Base-by-base conservation (phyloP, 768 basidiomycete genomes). In the Lactarius hatsudake region DNA sequence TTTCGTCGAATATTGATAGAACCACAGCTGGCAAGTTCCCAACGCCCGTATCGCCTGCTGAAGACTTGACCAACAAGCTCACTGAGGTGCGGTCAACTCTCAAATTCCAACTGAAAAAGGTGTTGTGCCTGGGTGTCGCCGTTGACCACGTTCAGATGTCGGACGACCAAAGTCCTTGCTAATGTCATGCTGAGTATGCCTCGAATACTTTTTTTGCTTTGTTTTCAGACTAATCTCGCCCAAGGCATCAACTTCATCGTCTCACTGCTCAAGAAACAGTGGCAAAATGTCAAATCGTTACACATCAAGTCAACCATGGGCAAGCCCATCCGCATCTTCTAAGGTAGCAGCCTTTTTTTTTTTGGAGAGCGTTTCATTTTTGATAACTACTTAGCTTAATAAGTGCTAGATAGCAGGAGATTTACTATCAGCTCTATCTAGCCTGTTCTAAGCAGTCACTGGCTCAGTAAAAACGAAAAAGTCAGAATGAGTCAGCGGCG, bases 81-180 rank as follows among this genome's bases (percentile, higher is more conserved):
- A 87, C 81, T 71, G 97, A 99, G 79, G 96, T 99, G 73, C 91
- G 93, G 77, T 96, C 94, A 72, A 98, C 96, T 72, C 98, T 99
- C 87, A 99, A 98, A 83, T 98, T 98, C 92, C 96, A 98, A 86
- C 87, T 98, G 64, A 98, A 98, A 87, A 95, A 95, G 84, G 97
- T 98, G 67, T 86, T 99, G 65, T 99, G 97, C 83, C 84, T 99
- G 82, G 97, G 95, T 83, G 96, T 98, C 72, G 97, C 97, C 74
- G 91, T 99, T 71, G 97, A 96, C 74, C 95, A 99, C 81, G 85
- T 96, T 78, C 85, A 96, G 78, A 98, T 99, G 96, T 90, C 84
- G 66, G 95, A 98, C 72, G 97, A 99, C 80, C 94, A 98, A 98
- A 81, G 91, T 98, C 70, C 85, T 98, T 73, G 91, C 79, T 71